phyloP scores from a whole-genome alignment of 495 filamentous ascomycete genomes.

The Apodospora peruviana region DNA sequence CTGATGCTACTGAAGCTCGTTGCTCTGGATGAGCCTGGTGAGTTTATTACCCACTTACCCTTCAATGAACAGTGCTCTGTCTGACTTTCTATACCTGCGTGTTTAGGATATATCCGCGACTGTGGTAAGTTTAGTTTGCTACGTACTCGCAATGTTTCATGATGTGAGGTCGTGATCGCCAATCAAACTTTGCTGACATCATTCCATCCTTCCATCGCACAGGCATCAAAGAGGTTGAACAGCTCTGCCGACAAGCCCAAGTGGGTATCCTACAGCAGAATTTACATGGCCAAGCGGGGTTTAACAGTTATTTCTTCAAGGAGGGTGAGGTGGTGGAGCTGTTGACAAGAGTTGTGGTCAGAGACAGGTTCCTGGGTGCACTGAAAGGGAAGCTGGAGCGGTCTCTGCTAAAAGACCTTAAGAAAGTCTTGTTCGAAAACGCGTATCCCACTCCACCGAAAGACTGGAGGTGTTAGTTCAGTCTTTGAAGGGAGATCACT shows the following conservation, averaged over 20 bases:
- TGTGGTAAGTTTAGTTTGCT: constrained; percentile 2
- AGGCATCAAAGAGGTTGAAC: constrained; percentile 9
- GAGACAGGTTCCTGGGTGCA: neutral
- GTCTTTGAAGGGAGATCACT: no score
- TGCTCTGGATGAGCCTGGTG: no score
- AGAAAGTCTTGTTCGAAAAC: constrained; percentile 18
- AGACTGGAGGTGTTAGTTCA: neutral
- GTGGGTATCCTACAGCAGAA: neutral
- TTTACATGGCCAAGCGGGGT: neutral
- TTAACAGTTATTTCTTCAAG: neutral
- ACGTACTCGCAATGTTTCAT: neutral
- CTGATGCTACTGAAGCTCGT: no score
- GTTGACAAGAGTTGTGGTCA: constrained; percentile 1
- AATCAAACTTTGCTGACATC: no score
- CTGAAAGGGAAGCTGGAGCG: neutral
- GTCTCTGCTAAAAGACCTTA: constrained; percentile 5
- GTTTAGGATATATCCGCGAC: constrained; percentile 8
- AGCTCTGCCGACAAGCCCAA: neutral
- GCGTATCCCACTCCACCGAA: constrained; percentile 18
- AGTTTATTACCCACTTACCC: no score
- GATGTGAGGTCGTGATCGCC: no score
- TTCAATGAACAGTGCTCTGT: no score
- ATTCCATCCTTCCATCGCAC: neutral
- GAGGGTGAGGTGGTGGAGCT: constrained; percentile 6
- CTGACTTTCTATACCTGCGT: neutral